Evolutionary conservation across 2,329 filamentous ascomycete genomes (phyloP), one percentile per base, ranked within the genome.

Genomic region (Botrytis aclada): DNA sequence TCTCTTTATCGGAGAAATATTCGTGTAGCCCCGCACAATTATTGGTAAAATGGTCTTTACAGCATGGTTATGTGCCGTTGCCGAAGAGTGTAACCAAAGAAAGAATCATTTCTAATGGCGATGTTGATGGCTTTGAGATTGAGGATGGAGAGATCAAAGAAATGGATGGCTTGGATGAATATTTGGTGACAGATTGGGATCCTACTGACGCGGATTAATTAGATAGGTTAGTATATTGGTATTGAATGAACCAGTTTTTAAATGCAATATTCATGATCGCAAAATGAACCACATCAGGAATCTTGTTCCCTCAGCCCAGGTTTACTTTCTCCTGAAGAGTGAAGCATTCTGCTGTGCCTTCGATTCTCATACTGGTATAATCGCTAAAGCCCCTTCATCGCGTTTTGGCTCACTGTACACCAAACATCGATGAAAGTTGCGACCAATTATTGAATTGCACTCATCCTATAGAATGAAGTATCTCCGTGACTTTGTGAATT

Each of bases 21-120:
- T 82, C 81, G 0, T 93, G 90, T 80, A 90, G 89, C 0, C 87
- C 90, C 1, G 92, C 90, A 5, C 93, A 96, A 81, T 83, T 97
- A 51, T 83, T 96, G 80, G 86, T 97, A 64, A 83, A 92, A 72
- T 96, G 93, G 93, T 91, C 89, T 71, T 82, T 95, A 75, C 93
- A 96, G 81, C 88, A 94, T 79, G 89, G 88, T 51, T 90, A 90
- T 77, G 88, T 94, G 62, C 89, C 91, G 7, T 83, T 95, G 75
- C 92, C 92, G 7, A 95, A 96, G 85, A 93, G 91, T 80, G 84
- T 87, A 34, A 87, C 84, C 73, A 84, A 84, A 78, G 85, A 88
- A 66, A 85, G 92, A 39, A 89, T 94, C 72, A 77, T 87, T 7
- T 87, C 90, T 79, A 95, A 94, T 79, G 88, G 85, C 4, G 81